phyloP scores from a whole-genome alignment of 306 rosid species.

The Oxytropis ochrocephala region DNA sequence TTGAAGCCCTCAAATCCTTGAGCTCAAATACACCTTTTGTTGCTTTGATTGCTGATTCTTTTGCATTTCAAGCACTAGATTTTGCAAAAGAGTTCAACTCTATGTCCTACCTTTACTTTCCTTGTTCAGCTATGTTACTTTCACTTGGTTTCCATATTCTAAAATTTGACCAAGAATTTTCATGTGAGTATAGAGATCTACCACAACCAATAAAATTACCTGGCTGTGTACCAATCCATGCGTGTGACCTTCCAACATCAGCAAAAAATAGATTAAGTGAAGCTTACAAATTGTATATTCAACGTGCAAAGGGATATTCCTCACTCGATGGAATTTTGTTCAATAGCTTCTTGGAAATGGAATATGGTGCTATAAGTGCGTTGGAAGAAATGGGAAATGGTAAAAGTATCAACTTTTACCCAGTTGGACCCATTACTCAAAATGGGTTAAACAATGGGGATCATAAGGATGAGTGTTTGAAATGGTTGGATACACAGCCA shows the following conservation, averaged over 20 bases:
- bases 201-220: neutral
- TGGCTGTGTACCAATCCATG: conserved; percentile 16
- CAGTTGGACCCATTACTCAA: conserved; percentile 24
- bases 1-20: too few species aligned
- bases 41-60: neutral
- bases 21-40: too few species aligned
- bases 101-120: conserved; percentile 16
- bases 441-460: neutral
- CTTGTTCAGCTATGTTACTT: neutral
- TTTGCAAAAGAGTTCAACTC: conserved; percentile 20
- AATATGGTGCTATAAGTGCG: neutral
- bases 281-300: neutral
- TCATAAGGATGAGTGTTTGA: neutral
- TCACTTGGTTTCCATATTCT: neutral
- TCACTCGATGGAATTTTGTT: neutral
- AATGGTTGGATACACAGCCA: conserved; percentile 16
- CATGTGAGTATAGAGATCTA: conserved; percentile 5
- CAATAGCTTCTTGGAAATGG: conserved; percentile 2
- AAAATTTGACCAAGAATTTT: conserved; percentile 7
- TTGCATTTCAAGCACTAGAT: conserved; percentile 2
- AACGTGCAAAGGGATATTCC: neutral
- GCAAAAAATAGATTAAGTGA: neutral
- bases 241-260: conserved; percentile 3
- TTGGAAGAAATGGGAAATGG: neutral
- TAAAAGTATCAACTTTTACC: neutral